A percentile compares a stretch with the other conserved stretches of the same genome.
Conservation (phyloP, 2,329 filamentous ascomycete genomes). For the Colletotrichum tofieldiae region DNA sequence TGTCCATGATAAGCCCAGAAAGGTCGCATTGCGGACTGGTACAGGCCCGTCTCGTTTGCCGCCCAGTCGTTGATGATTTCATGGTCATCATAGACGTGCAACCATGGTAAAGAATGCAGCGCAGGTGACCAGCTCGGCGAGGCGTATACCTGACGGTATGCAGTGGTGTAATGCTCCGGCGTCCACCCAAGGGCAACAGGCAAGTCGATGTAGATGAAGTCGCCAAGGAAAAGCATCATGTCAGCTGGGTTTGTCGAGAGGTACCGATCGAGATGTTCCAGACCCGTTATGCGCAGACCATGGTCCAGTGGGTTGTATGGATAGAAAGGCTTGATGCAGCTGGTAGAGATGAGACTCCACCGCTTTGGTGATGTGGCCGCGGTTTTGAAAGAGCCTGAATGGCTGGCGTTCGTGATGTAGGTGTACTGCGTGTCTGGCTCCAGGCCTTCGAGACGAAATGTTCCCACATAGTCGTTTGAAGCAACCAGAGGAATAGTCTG, state of each 20-base stretch:
- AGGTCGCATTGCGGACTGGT: constrained; percentile 73
- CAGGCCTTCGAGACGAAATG: constrained; percentile 67
- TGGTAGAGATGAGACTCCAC: constrained; percentile 73
- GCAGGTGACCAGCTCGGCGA: constrained; percentile 72
- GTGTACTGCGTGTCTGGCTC: constrained; percentile 72
- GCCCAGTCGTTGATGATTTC: constrained; percentile 82
- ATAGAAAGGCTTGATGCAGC: constrained; percentile 79
- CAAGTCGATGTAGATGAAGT: constrained; percentile 77
- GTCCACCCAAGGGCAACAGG: constrained; percentile 46
- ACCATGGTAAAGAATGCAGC: constrained; percentile 71
- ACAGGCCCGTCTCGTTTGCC: constrained; percentile 74
- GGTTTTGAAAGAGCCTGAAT: constrained; percentile 74
- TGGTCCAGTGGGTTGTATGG: constrained; percentile 75
- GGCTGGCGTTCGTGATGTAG: constrained; percentile 74
- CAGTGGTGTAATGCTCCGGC: constrained; percentile 40
- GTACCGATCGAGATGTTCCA: constrained; percentile 58
- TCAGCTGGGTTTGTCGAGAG: constrained; percentile 47
- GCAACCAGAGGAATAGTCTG: constrained; percentile 66
- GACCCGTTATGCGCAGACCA: constrained; percentile 73
- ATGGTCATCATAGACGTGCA: constrained; percentile 80
- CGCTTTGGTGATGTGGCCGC: constrained; percentile 58
- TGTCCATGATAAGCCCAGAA: constrained; percentile 76
- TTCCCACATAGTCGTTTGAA: constrained; percentile 73
- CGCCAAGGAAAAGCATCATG: constrained; percentile 70
- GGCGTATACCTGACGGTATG: constrained; percentile 76